Percentiles rank a stretch among this genome's conserved stretches.
phyloP scores from a whole-genome alignment of 805 yeast genomes.

The Candida sakaeoensis region DNA sequence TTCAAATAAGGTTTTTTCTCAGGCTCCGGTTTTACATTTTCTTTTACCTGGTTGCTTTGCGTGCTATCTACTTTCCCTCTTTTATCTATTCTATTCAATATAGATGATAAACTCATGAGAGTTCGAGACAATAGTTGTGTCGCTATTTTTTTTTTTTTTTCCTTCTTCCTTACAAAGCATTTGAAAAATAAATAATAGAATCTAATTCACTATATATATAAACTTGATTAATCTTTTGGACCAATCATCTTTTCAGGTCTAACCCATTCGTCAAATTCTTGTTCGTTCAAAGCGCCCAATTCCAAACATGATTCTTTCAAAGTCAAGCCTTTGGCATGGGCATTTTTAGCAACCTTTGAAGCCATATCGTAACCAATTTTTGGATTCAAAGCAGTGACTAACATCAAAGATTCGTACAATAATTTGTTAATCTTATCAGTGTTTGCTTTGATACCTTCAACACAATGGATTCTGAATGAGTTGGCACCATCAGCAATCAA shows the following conservation, averaged over 20 bases:
- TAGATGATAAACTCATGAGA: slow-evolving; percentile 21
- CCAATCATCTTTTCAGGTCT: slow-evolving; percentile 98
- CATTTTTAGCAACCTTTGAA: slow-evolving; percentile 96
- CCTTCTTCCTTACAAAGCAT: too few species aligned
- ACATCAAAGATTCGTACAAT: slow-evolving; percentile 92
- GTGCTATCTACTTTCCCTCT: slow-evolving; percentile 21
- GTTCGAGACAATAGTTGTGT: neutral
- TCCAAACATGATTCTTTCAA: slow-evolving; percentile 93
- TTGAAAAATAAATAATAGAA: neutral
- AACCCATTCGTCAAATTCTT: slow-evolving; percentile 95
- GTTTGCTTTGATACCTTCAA: slow-evolving; percentile 90
- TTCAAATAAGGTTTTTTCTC: neutral
- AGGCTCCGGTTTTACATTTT: neutral
- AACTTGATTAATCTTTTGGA: slow-evolving; percentile 56
- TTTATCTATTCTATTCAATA: slow-evolving; percentile 28
- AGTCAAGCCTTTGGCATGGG: slow-evolving; percentile 96
- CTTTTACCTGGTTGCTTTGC: neutral
- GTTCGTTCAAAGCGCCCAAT: slow-evolving; percentile 75
- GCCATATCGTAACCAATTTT: slow-evolving; percentile 98
- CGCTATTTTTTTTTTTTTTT: too few species aligned
- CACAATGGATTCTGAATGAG: slow-evolving; percentile 93
- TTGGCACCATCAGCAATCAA: slow-evolving; percentile 83
- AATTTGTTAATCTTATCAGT: slow-evolving; percentile 79
- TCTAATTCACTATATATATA: neutral
- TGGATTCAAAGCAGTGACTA: slow-evolving; percentile 97